Base-by-base conservation (phyloP, 2,329 filamentous ascomycete genomes). In the Clonostachys chloroleuca region DNA sequence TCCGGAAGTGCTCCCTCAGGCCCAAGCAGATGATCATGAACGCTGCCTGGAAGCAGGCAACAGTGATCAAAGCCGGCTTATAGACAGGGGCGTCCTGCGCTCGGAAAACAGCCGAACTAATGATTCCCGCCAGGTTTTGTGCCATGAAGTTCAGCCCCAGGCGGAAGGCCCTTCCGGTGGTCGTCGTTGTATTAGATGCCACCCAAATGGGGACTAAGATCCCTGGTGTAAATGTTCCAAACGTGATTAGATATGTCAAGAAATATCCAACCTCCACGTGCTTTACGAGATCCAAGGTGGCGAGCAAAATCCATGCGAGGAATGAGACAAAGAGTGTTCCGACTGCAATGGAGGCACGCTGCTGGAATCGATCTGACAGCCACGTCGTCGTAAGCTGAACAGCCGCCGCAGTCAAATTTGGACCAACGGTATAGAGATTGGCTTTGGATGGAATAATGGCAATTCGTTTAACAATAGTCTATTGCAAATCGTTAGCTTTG, bases 391-490 rank as follows among this genome's bases (percentile, higher is more conserved):
- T 48, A 10, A 56, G 24, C 33, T 51, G 52, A 12, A 53, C 40
- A 8, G 51, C 49, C 4, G 56, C 51, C 12, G 50, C 56, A 5
- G 47, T 46, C 5, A 59, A 42, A 42, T 59, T 57, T 13, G 57
- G 57, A 3, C 51, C 57, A 20, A 59, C 51, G 8, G 56, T 56
- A 43, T 59, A 59, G 7, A 59, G 52, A 40, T 59, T 59, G 6
- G 55, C 47, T 39, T 53, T 54, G 5, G 58, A 50, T 4, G 65
- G 59, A 6, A 58, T 60, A 12, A 51, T 49, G 9, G 65, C 64
- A 5, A 69, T 61, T 37, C 67, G 64, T 46, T 63, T 63, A 45
- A 57, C 62, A 34, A 61, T 60, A 40, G 67, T 64, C 52, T 46
- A 6, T 30, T 30, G 4, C 9, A 30, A 30, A 8, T 8, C 24